Percentiles rank a stretch among this genome's conserved stretches.
Evolutionary conservation across 2,329 filamentous ascomycete species (phyloP).

Genomic region (Apiospora koreana): DNA sequence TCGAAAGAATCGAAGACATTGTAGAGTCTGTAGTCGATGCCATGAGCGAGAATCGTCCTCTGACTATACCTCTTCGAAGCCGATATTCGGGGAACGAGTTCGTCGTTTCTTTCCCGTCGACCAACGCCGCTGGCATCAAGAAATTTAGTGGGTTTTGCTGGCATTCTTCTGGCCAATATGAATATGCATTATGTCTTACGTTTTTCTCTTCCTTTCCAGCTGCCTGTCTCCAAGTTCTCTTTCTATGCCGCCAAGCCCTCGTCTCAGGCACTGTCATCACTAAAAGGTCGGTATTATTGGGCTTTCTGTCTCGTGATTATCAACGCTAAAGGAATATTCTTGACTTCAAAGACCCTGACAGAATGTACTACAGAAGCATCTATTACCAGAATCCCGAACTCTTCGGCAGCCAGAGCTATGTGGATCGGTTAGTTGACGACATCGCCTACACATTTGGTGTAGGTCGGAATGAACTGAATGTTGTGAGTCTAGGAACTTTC

Average conservation of each 20-base stretch:
- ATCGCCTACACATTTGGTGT: slow-evolving; percentile 70
- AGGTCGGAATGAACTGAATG: slow-evolving; percentile 65
- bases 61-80: slow-evolving; percentile 50
- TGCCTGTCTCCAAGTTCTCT: slow-evolving; percentile 58
- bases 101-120: slow-evolving; percentile 25
- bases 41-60: slow-evolving; percentile 42
- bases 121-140: slow-evolving; percentile 22
- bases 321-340: not conserved
- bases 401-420: slow-evolving; percentile 67
- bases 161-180: not conserved
- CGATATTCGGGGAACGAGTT: slow-evolving; percentile 28
- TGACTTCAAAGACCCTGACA: not conserved
- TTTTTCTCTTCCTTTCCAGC: slow-evolving; percentile 38
- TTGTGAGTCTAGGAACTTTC: slow-evolving; percentile 50
- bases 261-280: slow-evolving; percentile 56
- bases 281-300: slow-evolving; percentile 53
- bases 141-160: slow-evolving; percentile 30
- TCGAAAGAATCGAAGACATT: slow-evolving; percentile 50
- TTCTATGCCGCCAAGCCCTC: slow-evolving; percentile 60
- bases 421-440: slow-evolving; percentile 74
- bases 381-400: slow-evolving; percentile 77
- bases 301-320: not conserved
- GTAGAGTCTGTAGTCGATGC: slow-evolving; percentile 53
- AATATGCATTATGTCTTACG: slow-evolving; percentile 11
- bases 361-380: slow-evolving; percentile 61